Evolutionary conservation across 2,329 filamentous ascomycete species (phyloP), one percentile per base, ranked within the genome.

Genomic region (Fusarium sp.): DNA sequence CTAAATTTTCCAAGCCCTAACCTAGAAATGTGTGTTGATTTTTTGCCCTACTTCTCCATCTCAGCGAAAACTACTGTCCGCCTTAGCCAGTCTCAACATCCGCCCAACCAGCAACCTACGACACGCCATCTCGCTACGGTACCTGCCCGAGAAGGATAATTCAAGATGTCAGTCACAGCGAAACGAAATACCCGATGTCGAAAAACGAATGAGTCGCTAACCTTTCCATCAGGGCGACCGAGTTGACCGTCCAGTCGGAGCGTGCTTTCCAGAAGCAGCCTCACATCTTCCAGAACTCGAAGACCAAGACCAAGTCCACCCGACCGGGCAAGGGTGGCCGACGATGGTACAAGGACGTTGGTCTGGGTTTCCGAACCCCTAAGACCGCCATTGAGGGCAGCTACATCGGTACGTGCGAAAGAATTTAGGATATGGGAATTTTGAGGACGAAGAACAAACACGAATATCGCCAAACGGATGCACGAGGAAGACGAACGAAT

Each of bases 201-300:
- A 63, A 62, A 43, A 64, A 67, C 62, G 69, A 71, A 62, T 66
- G 59, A 55, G 63, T 73, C 72, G 72, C 79, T 81, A 76, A 81
- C 78, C 71, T 75, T 44, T 77, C 71, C 68, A 90, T 83, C 85
- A 97, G 97, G 94, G 94, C 94, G 84, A 97, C 94, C 90, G 94
- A 97, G 90, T 90, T 98, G 88, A 97, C 94, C 85, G 96, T 99
- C 87, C 96, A 99, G 92, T 97, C 94, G 85, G 96, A 99, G 92
- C 95, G 96, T 89, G 96, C 96, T 90, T 99, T 93, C 93, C 96
- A 98, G 88, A 99, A 99, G 92, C 95, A 99, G 91, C 96, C 96
- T 85, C 96, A 99, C 88, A 97, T 99, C 90, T 99, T 98, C 93
- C 91, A 93, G 82, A 98, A 98, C 92, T 89, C 92, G 83, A 99